Evolutionary conservation across 768 basidiomycete genomes (phyloP), one percentile per base, ranked within the genome.

Genomic region (Suillus hirtellus): DNA sequence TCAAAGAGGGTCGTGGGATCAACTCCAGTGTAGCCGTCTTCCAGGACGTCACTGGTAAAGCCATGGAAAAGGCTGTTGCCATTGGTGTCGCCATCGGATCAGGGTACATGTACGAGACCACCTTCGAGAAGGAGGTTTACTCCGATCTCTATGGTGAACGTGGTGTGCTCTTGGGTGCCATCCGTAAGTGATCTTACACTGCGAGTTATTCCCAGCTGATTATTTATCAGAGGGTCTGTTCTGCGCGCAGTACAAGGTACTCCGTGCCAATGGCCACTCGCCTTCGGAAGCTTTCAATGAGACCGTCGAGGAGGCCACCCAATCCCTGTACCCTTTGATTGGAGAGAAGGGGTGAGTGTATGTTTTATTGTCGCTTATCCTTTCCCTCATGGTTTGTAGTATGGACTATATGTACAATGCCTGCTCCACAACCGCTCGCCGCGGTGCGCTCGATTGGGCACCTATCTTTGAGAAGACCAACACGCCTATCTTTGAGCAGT

Each of bases 351-450:
- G 95, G 90, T 92, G 76, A 61, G 87, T 74, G 9, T 60, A 38
- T 7, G 17, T 55, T 40, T 21, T 31, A 50, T 59, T 15, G 37
- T 63, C 31, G 8, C 59, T 24, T 44, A 43, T 60, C 43, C 10
- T 56, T 10, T 38, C n/a, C 50, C 7, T 38, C 52, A 35, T 64
- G 40, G 61, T 43, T 52, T 60, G 61, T 75, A 95, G 95, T 61
- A 91, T 96, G 96, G 96, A 98, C 80, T 96, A 97, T 86, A 98
- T 99, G 96, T 98, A 89, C 87, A 90, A 91, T 74, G 96, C 97
- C 52, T 99, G 97, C 83, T 99, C 97, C 37, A 99, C 96, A 70
- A 99, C 97, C 56, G 97, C 97, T 60, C 95, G 96, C 71, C 96
- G 97, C 67, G 97, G 97, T 72, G 97, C 96, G 47, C 92, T 97